Base-by-base conservation (phyloP, 345 rosid species). In the Populus davidiana region DNA sequence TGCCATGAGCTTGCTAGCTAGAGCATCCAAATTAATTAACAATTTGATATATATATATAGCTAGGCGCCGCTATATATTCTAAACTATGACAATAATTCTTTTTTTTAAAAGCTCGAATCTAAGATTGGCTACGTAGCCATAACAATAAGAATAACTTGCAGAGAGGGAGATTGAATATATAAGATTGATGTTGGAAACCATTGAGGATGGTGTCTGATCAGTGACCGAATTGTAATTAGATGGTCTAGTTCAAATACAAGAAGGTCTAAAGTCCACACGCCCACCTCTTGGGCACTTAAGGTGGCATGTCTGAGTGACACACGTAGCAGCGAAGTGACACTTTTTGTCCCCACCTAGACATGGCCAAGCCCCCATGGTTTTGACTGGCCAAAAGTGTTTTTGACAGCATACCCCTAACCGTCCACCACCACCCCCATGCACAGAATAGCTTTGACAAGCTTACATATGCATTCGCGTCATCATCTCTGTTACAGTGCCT, bases 231-330 rank as follows among this genome's bases (percentile, higher is more conserved):
- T 67, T 73, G 17, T 29, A 67, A 59, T 17, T 56, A 11, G 29
- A 56, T 56, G 20, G 68, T 56, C 81, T 67, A 67, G 73, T 63
- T 67, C 81, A 73, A 66, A 36, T 21, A 12, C 74, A 56, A 17
- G 13, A 1, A 1, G 38, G 23, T 10, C 49, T 11, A 5, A 5
- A 52, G 81, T 78, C 77, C 69, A 67, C 77, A n/a, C 68, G 77
- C 54, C 35, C 66, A 12, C 7, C 63, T n/a, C 25, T 23, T 10
- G 14, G 63, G 27, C 3, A 41, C 61, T 21, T 8, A 0, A 4
- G 20, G 11, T 16, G 67, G 13, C 65, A 75, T 23, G 39, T 52
- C 67, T 27, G 4, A 33, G 35, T 23, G 2, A 16, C 50, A n/a
- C 3, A 29, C 12, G 36, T 20, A 9, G 13, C 41, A 21, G 9